These are phyloP conservation scores for Colletotrichum sp. DNA, from an alignment of 2,329 filamentous ascomycete species.

Conservation along the genomic window DNA sequence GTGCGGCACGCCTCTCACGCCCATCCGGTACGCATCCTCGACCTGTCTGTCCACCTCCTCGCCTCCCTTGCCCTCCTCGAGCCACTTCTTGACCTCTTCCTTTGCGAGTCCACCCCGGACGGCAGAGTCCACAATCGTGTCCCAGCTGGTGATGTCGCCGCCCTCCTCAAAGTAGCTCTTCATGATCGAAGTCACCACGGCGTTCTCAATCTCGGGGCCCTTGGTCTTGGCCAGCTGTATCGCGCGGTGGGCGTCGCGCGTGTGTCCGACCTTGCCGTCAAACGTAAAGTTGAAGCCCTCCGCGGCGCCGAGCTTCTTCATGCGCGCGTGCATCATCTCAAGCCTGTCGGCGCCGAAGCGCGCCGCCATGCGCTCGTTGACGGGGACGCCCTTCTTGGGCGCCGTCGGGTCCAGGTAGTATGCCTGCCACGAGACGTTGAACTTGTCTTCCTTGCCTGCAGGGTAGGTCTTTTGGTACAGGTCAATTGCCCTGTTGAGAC, in stretches of 20 bases:
- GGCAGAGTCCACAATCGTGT: constrained; percentile 56
- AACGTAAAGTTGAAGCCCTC: constrained; percentile 79
- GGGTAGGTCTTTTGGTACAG: constrained; percentile 69
- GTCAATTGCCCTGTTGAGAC: constrained; percentile 74
- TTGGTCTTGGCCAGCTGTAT: constrained; percentile 70
- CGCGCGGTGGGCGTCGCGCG: constrained; percentile 79
- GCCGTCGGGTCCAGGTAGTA: constrained; percentile 81
- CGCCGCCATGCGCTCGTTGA: constrained; percentile 56
- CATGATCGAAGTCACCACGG: constrained; percentile 69
- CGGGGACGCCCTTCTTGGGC: constrained; percentile 46
- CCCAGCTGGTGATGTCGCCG: constrained; percentile 65
- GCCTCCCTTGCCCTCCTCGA: constrained; percentile 60
- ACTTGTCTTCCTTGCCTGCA: constrained; percentile 65
- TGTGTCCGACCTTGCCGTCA: constrained; percentile 75
- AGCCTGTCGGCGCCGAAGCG: constrained; percentile 72
- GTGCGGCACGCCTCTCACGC: constrained; percentile 73
- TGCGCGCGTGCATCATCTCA: constrained; percentile 59
- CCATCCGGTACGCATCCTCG: constrained; percentile 52
- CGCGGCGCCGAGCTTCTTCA: constrained; percentile 61
- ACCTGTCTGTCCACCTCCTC: constrained; percentile 63
- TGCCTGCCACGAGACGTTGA: constrained; percentile 76
- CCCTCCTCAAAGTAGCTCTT: constrained; percentile 69
- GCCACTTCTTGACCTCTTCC: constrained; percentile 57
- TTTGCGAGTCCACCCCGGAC: constrained; percentile 58
- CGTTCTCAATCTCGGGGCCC: constrained; percentile 57